Evolutionary conservation across 2,329 filamentous ascomycete genomes (phyloP).

Genomic region (Cladophialophora yegresii): DNA sequence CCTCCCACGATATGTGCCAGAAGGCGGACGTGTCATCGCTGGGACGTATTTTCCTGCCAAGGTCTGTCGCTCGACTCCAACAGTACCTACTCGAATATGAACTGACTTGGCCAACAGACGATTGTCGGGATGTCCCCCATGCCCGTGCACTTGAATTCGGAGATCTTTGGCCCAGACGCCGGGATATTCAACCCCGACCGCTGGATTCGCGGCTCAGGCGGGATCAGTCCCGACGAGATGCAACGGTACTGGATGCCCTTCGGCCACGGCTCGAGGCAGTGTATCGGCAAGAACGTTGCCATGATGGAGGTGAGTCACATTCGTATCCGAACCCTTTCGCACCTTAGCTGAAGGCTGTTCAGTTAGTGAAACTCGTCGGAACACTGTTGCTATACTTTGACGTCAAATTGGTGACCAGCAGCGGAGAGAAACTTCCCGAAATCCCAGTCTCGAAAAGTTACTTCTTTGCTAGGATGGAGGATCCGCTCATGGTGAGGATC

Average conservation of each 20-base stretch:
- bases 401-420: not conserved
- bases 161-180: conserved; percentile 8
- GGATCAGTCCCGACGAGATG: conserved; percentile 11
- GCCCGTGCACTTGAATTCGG: conserved; percentile 3
- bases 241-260: conserved; percentile 17
- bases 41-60: not conserved
- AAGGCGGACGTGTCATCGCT: not conserved
- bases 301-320: conserved; percentile 13
- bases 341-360: not conserved
- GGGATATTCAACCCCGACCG: conserved; percentile 11
- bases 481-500: not conserved
- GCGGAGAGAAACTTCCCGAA: not conserved
- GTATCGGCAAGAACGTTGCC: conserved; percentile 12
- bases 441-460: not conserved
- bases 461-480: not conserved
- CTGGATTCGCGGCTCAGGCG: conserved; percentile 3
- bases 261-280: conserved; percentile 11
- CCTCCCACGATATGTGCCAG: conserved; percentile 7
- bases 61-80: not conserved
- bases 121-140: not conserved
- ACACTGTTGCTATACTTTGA: not conserved
- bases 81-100: not conserved
- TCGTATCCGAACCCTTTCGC: not conserved
- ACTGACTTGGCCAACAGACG: not conserved
- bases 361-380: not conserved